phyloP scores from a whole-genome alignment of 805 yeast genomes.

The Ogataea methanolica region DNA sequence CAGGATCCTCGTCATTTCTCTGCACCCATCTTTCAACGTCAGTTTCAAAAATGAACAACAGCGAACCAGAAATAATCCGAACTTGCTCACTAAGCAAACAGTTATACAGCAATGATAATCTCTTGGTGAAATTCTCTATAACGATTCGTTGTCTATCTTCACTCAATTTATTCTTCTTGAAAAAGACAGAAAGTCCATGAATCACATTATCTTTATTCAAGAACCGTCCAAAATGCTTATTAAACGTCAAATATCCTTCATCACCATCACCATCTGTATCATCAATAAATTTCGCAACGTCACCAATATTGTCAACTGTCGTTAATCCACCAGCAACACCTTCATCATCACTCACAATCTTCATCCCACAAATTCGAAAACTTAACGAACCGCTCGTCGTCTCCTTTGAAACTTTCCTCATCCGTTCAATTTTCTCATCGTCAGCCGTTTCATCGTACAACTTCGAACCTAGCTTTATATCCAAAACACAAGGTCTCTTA shows the following conservation, averaged over 20 bases:
- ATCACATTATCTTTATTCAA: conserved; percentile 40
- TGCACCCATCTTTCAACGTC: conserved; percentile 51
- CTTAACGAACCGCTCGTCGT: conserved; percentile 82
- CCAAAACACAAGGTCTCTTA: conserved; percentile 66
- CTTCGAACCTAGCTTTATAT: conserved; percentile 73
- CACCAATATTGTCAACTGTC: conserved; percentile 11
- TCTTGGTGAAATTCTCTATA: conserved; percentile 42
- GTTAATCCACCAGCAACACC: conserved; percentile 7
- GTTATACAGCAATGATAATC: conserved; percentile 63
- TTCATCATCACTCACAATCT: conserved; percentile 28
- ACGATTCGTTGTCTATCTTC: conserved; percentile 33
- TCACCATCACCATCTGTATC: conserved; percentile 7
- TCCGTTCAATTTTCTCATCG: conserved; percentile 55
- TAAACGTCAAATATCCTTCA: conserved; percentile 45
- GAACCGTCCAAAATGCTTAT: conserved; percentile 69
- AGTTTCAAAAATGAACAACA: conserved; percentile 71
- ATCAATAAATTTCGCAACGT: background rate
- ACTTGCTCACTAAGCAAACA: conserved; percentile 60
- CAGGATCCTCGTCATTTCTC: conserved; percentile 36
- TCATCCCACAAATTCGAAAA: conserved; percentile 88
- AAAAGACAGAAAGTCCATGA: conserved; percentile 44
- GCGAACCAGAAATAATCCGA: conserved; percentile 65
- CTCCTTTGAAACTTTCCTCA: conserved; percentile 53
- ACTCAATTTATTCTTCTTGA: conserved; percentile 32
- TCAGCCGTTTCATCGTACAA: conserved; percentile 62